Evolutionary conservation across 2,329 filamentous ascomycete genomes (phyloP), one percentile per base, ranked within the genome.

Genomic region (Pseudonectria foliicola): DNA sequence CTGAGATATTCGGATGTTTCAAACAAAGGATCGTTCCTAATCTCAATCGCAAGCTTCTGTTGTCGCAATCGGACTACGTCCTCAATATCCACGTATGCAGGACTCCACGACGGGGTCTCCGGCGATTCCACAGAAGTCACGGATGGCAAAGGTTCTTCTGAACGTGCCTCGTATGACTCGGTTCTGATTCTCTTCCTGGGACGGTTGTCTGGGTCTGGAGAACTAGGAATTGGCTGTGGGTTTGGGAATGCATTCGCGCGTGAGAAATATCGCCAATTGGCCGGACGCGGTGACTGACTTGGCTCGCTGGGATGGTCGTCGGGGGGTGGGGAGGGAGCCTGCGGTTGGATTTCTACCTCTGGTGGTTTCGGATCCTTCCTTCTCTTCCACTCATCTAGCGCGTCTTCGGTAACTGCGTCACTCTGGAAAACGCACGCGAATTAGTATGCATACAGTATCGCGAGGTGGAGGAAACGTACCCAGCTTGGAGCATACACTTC

Each of bases 1-100:
- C 59, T 63, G 10, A 54, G 44, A 33, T 59, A 66, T 13, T 63
- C 61, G 5, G 55, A 39, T 4, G 50, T 39, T 29, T 67, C 56
- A 30, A 65, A 52, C n/a, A 52, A 42, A 11, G 52, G 25, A 5
- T 49, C 39, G 27, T 58, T 59, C 6, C 40, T 29, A 6, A 66
- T 45, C 30, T 55, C 50, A 29, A 66, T 43, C 13, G 50, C 39
- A 13, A 62, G 26, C 4, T 33, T 43, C 27, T 42, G 44, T 31
- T 15, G 31, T 34, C 32, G 37, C n/a, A 34, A 30, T 7, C 13
- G 38, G 16, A 35, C 15, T 29, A 39, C 31, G 31, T 38, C 38
- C 34, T 35, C 27, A 4, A 35, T 44, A 21, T 35, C 28, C 6
- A 46, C 15, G 30, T 38, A 43, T 26, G 48, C 49, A 13, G 38